Evolutionary conservation across 106 monocot genomes (phyloP).

Genomic region (Acorus calamus): DNA sequence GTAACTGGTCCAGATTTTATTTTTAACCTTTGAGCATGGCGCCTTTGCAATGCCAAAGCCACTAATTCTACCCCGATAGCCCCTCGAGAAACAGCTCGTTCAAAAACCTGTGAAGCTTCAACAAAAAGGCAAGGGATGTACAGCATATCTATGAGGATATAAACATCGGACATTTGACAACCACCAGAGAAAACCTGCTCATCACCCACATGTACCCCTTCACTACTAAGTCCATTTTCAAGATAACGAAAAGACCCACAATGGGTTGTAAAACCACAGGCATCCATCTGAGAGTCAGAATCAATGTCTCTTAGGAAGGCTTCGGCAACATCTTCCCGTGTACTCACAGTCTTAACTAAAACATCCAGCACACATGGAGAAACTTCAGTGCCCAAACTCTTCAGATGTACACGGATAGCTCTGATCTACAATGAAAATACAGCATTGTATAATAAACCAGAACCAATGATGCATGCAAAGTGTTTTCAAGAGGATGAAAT

Average conservation of each 20-base stretch:
- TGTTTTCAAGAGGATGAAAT: not conserved
- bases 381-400: constrained; percentile 58
- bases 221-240: constrained; percentile 43
- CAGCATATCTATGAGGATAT: no score
- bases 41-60: no score
- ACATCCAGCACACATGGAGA: constrained; percentile 69
- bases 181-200: constrained; percentile 38
- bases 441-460: not conserved
- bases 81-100: no score
- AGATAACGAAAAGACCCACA: constrained; percentile 21
- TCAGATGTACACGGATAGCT: constrained; percentile 69
- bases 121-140: no score
- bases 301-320: constrained; percentile 66
- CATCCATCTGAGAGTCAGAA: constrained; percentile 61
- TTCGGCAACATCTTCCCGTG: constrained; percentile 54
- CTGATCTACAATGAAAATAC: constrained; percentile 36
- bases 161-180: constrained; percentile 50
- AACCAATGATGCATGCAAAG: not conserved
- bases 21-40: no score
- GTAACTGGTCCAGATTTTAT: no score
- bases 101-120: no score
- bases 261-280: constrained; percentile 24
- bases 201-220: constrained; percentile 27
- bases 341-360: constrained; percentile 51
- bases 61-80: no score